Percentiles rank a stretch among this genome's conserved stretches.
These are phyloP conservation scores for Phytophthora nicotianae DNA, from an alignment of 352 stramenopile species.

Conservation along the genomic window DNA sequence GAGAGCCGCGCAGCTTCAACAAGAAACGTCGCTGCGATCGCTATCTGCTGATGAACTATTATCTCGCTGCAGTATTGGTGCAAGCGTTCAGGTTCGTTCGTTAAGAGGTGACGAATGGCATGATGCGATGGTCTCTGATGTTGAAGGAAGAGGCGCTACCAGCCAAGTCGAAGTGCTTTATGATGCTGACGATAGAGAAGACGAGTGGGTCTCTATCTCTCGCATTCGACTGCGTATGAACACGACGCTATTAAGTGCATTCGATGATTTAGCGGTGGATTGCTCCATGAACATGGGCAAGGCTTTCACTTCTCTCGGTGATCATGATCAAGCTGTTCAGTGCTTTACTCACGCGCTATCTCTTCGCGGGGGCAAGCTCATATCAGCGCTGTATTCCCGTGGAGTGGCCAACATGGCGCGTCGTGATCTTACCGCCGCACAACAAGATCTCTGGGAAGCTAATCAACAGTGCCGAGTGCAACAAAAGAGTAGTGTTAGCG, in stretches of 20 bases:
- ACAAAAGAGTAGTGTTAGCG: slow-evolving; percentile 42
- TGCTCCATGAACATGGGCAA: slow-evolving; percentile 89
- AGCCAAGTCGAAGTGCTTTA: slow-evolving; percentile 72
- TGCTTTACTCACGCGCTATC: slow-evolving; percentile 64
- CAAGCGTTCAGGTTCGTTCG: slow-evolving; percentile 56
- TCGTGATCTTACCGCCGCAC: slow-evolving; percentile 60
- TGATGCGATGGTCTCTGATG: slow-evolving; percentile 70
- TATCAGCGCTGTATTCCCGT: slow-evolving; percentile 74
- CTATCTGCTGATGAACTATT: slow-evolving; percentile 42
- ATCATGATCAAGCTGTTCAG: slow-evolving; percentile 61
- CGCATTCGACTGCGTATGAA: slow-evolving; percentile 65
- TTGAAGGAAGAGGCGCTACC: slow-evolving; percentile 39
- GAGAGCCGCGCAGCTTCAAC: slow-evolving; percentile 45
- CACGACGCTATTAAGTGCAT: slow-evolving; percentile 50
- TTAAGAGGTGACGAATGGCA: slow-evolving; percentile 31
- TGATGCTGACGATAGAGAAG: slow-evolving; percentile 54
- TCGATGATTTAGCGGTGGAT: slow-evolving; percentile 62
- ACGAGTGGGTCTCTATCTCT: slow-evolving; percentile 50
- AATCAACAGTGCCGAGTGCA: slow-evolving; percentile 60
- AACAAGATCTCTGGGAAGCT: slow-evolving; percentile 72
- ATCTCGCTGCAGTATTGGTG: slow-evolving; percentile 50
- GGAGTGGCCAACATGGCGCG: slow-evolving; percentile 69
- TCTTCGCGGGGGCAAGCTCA: slow-evolving; percentile 43
- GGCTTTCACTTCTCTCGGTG: slow-evolving; percentile 54
- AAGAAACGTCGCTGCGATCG: slow-evolving; percentile 43